Evolutionary conservation across 768 basidiomycete species (phyloP).

Genomic region (Lentinula aciculospora): DNA sequence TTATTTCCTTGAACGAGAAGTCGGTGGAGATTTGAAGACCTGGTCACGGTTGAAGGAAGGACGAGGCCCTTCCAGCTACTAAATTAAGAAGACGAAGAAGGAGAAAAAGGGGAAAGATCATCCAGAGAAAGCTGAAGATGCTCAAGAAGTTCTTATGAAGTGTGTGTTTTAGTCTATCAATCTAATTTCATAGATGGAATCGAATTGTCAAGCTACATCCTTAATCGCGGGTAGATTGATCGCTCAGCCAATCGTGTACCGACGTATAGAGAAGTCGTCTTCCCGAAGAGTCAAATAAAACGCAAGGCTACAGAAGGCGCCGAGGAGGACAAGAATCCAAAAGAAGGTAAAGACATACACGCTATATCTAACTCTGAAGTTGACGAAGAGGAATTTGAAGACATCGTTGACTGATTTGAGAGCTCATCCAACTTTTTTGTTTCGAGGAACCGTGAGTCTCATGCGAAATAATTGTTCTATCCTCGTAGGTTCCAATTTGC

Average conservation of each 20-base stretch:
- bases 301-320: constrained; percentile 14
- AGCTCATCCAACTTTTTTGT: constrained; percentile 95
- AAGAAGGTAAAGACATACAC: constrained; percentile 14
- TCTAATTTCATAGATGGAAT: background rate
- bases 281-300: constrained; percentile 30
- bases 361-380: constrained; percentile 17
- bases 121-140: constrained; percentile 46
- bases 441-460: constrained; percentile 88
- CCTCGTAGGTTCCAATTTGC: background rate
- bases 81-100: constrained; percentile 21
- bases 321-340: constrained; percentile 16
- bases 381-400: constrained; percentile 53
- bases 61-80: constrained; percentile 18
- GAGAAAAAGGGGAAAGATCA: constrained; percentile 22
- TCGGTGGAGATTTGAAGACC: constrained; percentile 66
- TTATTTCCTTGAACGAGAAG: constrained; percentile 74
- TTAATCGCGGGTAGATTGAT: constrained; percentile 98
- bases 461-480: constrained; percentile 12
- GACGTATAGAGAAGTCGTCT: constrained; percentile 78
- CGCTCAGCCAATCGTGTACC: constrained; percentile 66
- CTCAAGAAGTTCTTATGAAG: constrained; percentile 90
- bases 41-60: constrained; percentile 52
- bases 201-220: constrained; percentile 67
- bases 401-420: constrained; percentile 89
- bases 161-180: constrained; percentile 31